Evolutionary conservation across 306 rosid genomes (phyloP).

Genomic region (Casuarina equisetifolia): DNA sequence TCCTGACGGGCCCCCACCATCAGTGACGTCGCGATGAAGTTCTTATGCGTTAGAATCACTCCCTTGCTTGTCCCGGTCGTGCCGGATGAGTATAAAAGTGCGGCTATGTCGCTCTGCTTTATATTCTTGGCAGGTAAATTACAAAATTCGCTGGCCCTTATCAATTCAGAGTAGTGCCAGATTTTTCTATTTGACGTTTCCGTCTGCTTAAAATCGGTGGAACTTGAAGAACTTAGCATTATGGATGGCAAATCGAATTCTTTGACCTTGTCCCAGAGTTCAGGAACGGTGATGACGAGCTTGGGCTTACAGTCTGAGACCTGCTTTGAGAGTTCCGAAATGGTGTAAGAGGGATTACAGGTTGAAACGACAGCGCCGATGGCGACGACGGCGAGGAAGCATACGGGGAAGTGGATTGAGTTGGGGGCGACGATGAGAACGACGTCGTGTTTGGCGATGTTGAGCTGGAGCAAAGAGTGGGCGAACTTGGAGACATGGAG

Average conservation of each 20-base stretch:
- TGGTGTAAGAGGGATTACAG: conserved; percentile 34
- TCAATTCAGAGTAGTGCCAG: conserved; percentile 32
- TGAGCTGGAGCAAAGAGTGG: conserved; percentile 19
- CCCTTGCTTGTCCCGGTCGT: conserved; percentile 56
- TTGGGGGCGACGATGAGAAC: conserved; percentile 36
- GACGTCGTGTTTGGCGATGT: conserved; percentile 31
- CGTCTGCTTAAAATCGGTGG: neutral
- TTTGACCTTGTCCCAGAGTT: conserved; percentile 28
- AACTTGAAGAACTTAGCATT: conserved; percentile 9
- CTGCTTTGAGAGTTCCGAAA: conserved; percentile 34
- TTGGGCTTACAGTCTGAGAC: conserved; percentile 41
- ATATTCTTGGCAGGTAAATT: conserved; percentile 11
- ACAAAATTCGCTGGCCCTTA: neutral
- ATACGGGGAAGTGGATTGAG: conserved; percentile 13
- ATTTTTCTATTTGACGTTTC: neutral
- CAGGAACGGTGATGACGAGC: conserved; percentile 34
- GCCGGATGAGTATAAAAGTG: conserved; percentile 52
- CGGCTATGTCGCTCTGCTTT: conserved; percentile 45
- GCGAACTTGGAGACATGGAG: conserved; percentile 32
- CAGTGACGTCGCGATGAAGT: conserved; percentile 43
- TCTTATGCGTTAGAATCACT: conserved; percentile 50
- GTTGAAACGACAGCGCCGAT: conserved; percentile 38
- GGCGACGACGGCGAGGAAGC: conserved; percentile 27
- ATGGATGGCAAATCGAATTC: conserved; percentile 28
- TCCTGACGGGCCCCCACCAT: conserved; percentile 40